A percentile compares a stretch with the other conserved stretches of the same genome.
Conservation (phyloP, 345 rosid species). For the Lumnitzera littorea region DNA sequence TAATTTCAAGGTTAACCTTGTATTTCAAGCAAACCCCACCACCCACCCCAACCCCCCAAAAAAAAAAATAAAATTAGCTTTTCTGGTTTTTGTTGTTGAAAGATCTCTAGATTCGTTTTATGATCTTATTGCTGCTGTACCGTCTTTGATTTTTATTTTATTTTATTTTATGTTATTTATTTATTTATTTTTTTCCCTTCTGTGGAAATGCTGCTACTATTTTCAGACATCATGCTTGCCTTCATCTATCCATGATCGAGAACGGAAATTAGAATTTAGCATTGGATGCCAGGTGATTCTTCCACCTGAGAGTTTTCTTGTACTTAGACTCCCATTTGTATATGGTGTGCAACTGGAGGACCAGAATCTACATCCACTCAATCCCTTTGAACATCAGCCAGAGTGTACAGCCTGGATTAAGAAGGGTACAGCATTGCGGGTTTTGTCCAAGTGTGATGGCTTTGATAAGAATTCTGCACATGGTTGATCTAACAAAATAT, state of each 20-base stretch:
- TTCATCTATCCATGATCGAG: conserved; percentile 32
- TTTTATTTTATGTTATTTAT: background rate
- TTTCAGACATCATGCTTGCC: conserved; percentile 64
- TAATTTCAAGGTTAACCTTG: too few relatives aligned
- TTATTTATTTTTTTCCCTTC: background rate
- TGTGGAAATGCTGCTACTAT: conserved; percentile 2
- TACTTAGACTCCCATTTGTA: conserved; percentile 67
- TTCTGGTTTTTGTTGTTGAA: too few relatives aligned
- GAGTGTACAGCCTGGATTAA: conserved; percentile 71
- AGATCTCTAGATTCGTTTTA: too few relatives aligned
- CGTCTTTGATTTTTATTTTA: background rate
- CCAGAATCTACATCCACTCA: conserved; percentile 43
- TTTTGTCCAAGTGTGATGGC: conserved; percentile 43
- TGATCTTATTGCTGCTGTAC: background rate
- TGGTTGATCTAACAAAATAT: too few relatives aligned
- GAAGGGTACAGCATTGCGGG: conserved; percentile 55
- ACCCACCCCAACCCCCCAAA: too few relatives aligned
- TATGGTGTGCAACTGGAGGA: conserved; percentile 64
- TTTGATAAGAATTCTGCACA: conserved; percentile 15
- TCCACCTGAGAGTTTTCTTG: conserved; percentile 78
- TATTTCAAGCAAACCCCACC: too few relatives aligned
- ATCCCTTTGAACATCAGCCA: conserved; percentile 55
- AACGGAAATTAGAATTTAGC: conserved; percentile 50
- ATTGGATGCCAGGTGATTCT: conserved; percentile 62
- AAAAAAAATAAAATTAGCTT: too few relatives aligned